These are phyloP conservation scores for Xylariales sp. DNA, from an alignment of 2,329 filamentous ascomycete species.

Conservation along the genomic window DNA sequence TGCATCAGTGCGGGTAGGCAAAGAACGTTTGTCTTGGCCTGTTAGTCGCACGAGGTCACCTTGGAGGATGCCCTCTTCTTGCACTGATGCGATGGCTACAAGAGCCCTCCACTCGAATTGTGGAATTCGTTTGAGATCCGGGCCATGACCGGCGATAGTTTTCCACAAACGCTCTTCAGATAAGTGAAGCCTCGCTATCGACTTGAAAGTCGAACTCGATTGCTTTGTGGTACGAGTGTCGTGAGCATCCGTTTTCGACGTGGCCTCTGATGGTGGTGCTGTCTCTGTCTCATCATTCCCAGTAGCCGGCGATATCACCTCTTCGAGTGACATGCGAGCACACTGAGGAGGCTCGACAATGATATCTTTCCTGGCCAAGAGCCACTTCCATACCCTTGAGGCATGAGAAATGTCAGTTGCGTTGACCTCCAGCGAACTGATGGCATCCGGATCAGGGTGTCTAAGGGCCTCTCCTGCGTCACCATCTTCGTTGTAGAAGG, in stretches of 20 bases:
- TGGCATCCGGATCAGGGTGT: background rate
- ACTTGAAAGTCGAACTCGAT: background rate
- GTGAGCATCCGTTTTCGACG: too few species aligned
- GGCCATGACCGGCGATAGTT: conserved; percentile 53
- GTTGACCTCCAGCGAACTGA: conserved; percentile 3
- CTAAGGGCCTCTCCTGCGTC: background rate
- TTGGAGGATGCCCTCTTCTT: conserved; percentile 53
- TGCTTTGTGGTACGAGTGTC: background rate
- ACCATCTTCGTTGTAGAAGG: conserved; percentile 14
- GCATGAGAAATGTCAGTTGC: conserved; percentile 26
- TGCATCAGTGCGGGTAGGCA: conserved; percentile 57
- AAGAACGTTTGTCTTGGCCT: conserved; percentile 59
- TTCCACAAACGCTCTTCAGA: conserved; percentile 56
- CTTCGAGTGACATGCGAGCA: conserved; percentile 34
- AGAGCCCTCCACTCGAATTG: conserved; percentile 56
- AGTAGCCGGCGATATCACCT: conserved; percentile 32
- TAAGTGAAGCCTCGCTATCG: conserved; percentile 33
- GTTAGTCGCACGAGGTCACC: conserved; percentile 54
- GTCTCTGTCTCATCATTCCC: too few species aligned
- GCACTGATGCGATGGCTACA: conserved; percentile 52
- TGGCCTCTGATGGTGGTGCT: conserved; percentile 9
- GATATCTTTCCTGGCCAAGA: conserved; percentile 34
- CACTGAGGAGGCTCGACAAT: conserved; percentile 29
- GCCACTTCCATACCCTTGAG: conserved; percentile 37
- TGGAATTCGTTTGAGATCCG: conserved; percentile 55